These are phyloP conservation scores for Solanum sejunctum DNA, from an alignment of 257 asterid genomes.

Conservation along the genomic window DNA sequence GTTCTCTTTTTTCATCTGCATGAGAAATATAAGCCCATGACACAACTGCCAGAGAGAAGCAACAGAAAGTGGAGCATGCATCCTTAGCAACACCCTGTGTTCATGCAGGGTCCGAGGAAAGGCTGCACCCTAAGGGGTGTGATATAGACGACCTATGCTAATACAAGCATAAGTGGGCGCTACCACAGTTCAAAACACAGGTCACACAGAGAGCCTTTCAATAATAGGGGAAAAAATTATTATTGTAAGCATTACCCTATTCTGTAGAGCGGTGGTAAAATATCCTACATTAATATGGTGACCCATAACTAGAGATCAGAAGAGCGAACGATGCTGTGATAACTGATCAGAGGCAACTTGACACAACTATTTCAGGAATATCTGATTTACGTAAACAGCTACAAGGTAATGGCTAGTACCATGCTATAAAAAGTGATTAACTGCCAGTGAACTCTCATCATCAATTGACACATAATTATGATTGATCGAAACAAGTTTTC, in stretches of 20 bases:
- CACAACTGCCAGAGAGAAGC: background rate
- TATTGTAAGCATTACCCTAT: background rate
- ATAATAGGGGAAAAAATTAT: background rate
- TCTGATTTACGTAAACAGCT: background rate
- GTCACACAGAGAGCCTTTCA: too few relatives aligned
- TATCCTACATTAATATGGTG: background rate
- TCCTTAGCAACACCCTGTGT: background rate
- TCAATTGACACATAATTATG: background rate
- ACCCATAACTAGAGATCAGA: background rate
- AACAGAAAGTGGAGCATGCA: background rate
- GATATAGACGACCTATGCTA: too few relatives aligned
- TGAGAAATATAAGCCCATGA: background rate
- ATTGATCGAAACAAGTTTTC: background rate
- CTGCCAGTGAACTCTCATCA: background rate
- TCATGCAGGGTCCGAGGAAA: too few relatives aligned
- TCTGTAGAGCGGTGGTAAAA: background rate
- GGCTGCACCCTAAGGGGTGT: too few relatives aligned
- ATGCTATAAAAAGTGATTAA: background rate
- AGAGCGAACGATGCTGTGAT: background rate
- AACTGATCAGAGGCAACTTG: background rate
- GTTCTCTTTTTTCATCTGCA: background rate
- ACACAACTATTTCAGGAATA: background rate
- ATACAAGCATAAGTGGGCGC: too few relatives aligned
- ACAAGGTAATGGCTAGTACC: background rate
- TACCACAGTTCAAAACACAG: too few relatives aligned